phyloP scores from a whole-genome alignment of 1,284 basidiomycete genomes.

The Porodaedalea pini region DNA sequence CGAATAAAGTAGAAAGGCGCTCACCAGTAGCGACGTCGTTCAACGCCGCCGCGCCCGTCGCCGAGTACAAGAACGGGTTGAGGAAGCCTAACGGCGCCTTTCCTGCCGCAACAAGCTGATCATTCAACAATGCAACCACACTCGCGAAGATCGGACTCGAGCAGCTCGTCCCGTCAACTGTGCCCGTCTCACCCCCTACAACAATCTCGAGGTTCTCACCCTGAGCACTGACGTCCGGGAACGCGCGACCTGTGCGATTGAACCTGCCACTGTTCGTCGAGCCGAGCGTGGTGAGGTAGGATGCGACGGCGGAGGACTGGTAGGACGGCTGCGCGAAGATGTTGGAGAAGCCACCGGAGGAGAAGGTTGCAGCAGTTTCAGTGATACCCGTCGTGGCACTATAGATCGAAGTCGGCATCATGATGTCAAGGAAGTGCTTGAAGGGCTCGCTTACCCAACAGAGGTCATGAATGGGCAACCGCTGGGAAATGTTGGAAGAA shows the following conservation, averaged over 20 bases:
- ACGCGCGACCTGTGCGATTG: constrained; percentile 38
- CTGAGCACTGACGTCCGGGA: constrained; percentile 42
- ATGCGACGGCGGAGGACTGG: constrained; percentile 30
- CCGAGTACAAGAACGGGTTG: constrained; percentile 39
- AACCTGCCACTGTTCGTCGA: constrained; percentile 34
- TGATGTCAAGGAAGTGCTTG: constrained; percentile 20
- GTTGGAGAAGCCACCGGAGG: constrained; percentile 40
- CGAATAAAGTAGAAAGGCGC: not conserved
- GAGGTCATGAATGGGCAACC: constrained; percentile 28
- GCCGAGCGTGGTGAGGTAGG: constrained; percentile 30
- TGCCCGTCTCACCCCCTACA: constrained; percentile 24
- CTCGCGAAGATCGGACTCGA: constrained; percentile 38
- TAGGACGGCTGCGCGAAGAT: constrained; percentile 37
- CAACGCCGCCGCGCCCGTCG: constrained; percentile 26
- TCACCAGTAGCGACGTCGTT: constrained; percentile 32
- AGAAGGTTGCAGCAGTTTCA: constrained; percentile 34
- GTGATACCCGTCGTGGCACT: constrained; percentile 30
- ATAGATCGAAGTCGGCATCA: constrained; percentile 26
- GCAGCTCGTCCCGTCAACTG: constrained; percentile 38
- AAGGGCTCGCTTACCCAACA: constrained; percentile 28
- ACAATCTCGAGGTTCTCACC: constrained; percentile 33
- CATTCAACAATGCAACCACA: constrained; percentile 42
- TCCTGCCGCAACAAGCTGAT: constrained; percentile 33
- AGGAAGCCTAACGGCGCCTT: constrained; percentile 40
- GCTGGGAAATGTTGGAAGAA: constrained; percentile 35